Evolutionary conservation across 768 basidiomycete species (phyloP).

Genomic region (Tylopilus plumbeoviolaceoides): DNA sequence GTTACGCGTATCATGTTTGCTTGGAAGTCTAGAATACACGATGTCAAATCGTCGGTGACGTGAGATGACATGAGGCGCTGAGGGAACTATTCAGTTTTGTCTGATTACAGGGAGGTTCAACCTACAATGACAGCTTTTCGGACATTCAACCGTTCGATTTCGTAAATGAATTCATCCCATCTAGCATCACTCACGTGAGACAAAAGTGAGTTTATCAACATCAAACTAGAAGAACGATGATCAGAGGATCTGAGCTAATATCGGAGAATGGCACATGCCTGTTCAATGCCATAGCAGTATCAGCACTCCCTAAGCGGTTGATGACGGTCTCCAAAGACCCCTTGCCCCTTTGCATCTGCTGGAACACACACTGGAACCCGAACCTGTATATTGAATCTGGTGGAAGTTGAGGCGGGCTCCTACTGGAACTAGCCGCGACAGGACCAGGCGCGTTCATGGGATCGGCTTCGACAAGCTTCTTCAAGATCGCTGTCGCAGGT

Average conservation of each 20-base stretch:
- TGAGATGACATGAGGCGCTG: constrained; percentile 83
- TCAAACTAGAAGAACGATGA: constrained; percentile 54
- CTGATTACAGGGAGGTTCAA: constrained; percentile 11
- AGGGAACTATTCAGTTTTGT: constrained; percentile 9
- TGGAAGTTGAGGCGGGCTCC: constrained; percentile 44
- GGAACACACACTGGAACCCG: constrained; percentile 80
- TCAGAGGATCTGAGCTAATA: background rate
- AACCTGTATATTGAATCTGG: constrained; percentile 76
- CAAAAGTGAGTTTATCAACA: constrained; percentile 83
- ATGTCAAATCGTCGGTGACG: constrained; percentile 76
- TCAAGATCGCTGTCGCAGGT: constrained; percentile 86
- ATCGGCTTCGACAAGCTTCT: constrained; percentile 85
- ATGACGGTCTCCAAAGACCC: constrained; percentile 81
- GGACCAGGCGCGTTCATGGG: constrained; percentile 63
- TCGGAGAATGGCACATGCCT: constrained; percentile 43
- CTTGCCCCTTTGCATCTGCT: constrained; percentile 72
- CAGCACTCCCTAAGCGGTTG: constrained; percentile 69
- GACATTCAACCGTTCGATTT: constrained; percentile 72
- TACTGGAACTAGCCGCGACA: constrained; percentile 57
- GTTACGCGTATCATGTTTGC: constrained; percentile 76
- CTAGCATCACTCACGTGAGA: constrained; percentile 71
- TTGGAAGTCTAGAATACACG: constrained; percentile 85
- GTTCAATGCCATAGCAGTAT: constrained; percentile 80
- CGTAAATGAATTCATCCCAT: constrained; percentile 76
- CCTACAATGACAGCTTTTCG: constrained; percentile 79